Conservation (phyloP, 306 rosid genomes). For the Crotalaria pallida region DNA sequence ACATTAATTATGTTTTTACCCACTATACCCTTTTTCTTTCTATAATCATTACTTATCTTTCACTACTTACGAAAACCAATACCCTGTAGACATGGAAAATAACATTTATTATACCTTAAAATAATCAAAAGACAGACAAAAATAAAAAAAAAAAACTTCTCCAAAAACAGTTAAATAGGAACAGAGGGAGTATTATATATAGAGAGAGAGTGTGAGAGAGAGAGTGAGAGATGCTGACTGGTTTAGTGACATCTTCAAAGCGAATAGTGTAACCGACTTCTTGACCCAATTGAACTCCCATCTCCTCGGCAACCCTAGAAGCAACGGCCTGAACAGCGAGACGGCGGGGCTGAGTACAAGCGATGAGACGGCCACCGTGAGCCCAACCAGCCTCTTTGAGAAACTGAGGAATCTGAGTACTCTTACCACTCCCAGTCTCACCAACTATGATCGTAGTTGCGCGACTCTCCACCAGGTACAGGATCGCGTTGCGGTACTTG, state of each 20-base stretch:
- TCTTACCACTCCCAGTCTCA: conserved; percentile 95
- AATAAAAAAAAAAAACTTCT: too few relatives aligned
- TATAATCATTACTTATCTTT: too few relatives aligned
- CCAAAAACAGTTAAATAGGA: too few relatives aligned
- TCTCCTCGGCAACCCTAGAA: conserved; percentile 87
- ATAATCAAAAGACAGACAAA: too few relatives aligned
- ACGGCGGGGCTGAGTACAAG: conserved; percentile 91
- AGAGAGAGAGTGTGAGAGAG: too few relatives aligned
- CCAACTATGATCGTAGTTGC: conserved; percentile 87
- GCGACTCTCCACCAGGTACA: conserved; percentile 76
- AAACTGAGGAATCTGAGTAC: conserved; percentile 96
- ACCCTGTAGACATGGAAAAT: too few relatives aligned
- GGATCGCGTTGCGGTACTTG: conserved; percentile 77
- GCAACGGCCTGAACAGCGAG: conserved; percentile 95
- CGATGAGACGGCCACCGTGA: conserved; percentile 76
- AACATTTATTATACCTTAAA: too few relatives aligned
- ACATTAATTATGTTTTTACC: too few relatives aligned
- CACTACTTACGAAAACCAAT: too few relatives aligned
- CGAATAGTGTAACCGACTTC: conserved; percentile 94
- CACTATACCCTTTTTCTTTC: too few relatives aligned
- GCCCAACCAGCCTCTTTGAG: conserved; percentile 95
- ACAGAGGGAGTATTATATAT: too few relatives aligned
- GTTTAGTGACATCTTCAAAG: conserved; percentile 81
- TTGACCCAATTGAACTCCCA: conserved; percentile 86
- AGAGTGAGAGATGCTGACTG: conserved; percentile 36